Base-by-base conservation (phyloP, 805 yeast species). In the Pichia ethanolica region DNA sequence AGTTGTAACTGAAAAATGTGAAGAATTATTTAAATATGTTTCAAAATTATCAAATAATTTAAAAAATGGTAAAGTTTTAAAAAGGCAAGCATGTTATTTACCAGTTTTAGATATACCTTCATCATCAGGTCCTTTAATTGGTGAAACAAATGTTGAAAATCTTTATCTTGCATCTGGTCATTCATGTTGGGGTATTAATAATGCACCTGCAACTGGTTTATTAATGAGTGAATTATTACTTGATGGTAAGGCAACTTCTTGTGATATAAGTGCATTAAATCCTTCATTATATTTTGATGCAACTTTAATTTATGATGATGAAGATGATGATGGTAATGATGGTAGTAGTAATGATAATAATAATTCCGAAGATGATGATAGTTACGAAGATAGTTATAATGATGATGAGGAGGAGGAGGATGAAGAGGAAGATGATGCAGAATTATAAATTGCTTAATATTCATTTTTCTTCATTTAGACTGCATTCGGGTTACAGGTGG, bases 101-200 rank as follows among this genome's bases (percentile, higher is more conserved):
- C 99, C 99, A 0, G 96, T 91, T 5, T 75, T 91, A 46, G 96
- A 91, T 63, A 91, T 89, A 8, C 95, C 97, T 1, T 85, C 95
- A 5, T 79, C 88, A 38, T 80, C 91, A 2, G 99, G 99, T 6
- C 99, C 99, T 0, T 71, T 93, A 47, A 83, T 91, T 57, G 99
- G 99, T 42, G 91, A 87, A 59, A 91, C 98, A 0, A 89, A 89
- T 60, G 95, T 90, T 7, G 79, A 77, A 26, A 82, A 83, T 52
- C 70, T 91, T 53, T 86, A 71, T 58, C 66, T 91, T 49, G 96
- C 97, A 3, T 79, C 91, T 13, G 99, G 98, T 0, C 99, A 91
- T 67, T 86, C 96, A 13, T 93, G 98, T 69, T 91, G 99, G 99
- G 99, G 99, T 26, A 93, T 91, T 54, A 93, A 91, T 69, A 91